Evolutionary conservation across 2,329 filamentous ascomycete genomes (phyloP), one percentile per base, ranked within the genome.

Genomic region (Colletotrichum gigasporum): DNA sequence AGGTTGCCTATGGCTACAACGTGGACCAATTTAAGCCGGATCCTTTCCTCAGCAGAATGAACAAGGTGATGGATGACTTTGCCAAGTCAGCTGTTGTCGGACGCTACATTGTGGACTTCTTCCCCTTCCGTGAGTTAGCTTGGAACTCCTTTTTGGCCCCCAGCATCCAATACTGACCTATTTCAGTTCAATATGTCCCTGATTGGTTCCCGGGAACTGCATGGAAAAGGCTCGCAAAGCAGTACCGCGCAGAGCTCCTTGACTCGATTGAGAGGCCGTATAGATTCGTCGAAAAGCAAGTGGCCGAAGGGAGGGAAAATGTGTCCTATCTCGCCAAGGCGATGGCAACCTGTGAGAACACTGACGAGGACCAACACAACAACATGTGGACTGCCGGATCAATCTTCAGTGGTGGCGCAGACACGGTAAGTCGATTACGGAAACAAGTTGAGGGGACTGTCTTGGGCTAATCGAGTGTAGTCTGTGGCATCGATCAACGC

Each of bases 401-500:
- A 1, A 16, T 68, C 1, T 68, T 61, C 53, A 39, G 39, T 6
- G 66, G 57, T 0, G 66, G 66, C 2, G 55, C 66, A 20, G 66
- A 68, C 32, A 68, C 66, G 24, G 66, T 67, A 30, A 41, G 48
- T 10, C 6, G n/a, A n/a, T 26, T 77, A 3, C 78, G 22, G 0
- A 14, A 10, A 0, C 2, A 0, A 18, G 1, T 9, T 10, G 14
- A 2, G 0, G 0, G 16, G 0, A 18, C n/a, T 11, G 5, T 3
- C 0, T 32, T 7, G 4, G 3, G 24, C 55, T 37, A 18, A 48
- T 18, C n/a, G 6, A 18, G 22, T 30, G 11, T 26, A 81, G 64
- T 47, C 60, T 3, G 66, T 67, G 0, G 80, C 74, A 0, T 71
- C 78, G 0, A 66, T 82, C 3, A 67, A 71, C 42, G 57, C 9